A percentile compares a stretch with the other conserved stretches of the same genome.
phyloP scores from a whole-genome alignment of 108 stramenopile species.

The Chaetoceros muelleri region DNA sequence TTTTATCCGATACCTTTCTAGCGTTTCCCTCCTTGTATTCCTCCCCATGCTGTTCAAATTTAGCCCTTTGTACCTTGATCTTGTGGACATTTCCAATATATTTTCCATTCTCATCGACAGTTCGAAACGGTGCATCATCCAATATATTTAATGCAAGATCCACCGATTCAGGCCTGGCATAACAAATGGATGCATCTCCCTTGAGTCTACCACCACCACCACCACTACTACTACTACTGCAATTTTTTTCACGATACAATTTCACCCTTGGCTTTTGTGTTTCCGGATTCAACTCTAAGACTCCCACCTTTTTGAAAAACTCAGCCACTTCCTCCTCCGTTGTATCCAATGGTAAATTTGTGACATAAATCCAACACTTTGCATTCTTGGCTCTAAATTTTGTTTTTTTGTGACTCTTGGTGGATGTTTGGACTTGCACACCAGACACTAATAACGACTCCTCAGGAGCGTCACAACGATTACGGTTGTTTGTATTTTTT shows the following conservation, averaged over 20 bases:
- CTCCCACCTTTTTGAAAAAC: conserved; percentile 80
- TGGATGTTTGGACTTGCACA: conserved; percentile 10
- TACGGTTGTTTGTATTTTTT: conserved; percentile 5
- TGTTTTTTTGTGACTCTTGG: conserved; percentile 65
- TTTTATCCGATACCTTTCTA: conserved; percentile 36
- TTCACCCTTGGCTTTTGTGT: conserved; percentile 87
- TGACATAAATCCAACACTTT: conserved; percentile 73
- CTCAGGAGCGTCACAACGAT: conserved; percentile 1
- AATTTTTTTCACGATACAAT: conserved; percentile 53
- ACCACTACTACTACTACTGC: background rate
- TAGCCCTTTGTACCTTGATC: conserved; percentile 18
- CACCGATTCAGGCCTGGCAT: conserved; percentile 82
- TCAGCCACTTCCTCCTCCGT: conserved; percentile 59
- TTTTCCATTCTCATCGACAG: conserved; percentile 18
- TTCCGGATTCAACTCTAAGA: conserved; percentile 87
- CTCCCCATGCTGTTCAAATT: conserved; percentile 55
- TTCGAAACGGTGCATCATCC: conserved; percentile 49
- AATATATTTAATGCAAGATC: conserved; percentile 84
- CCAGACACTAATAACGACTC: background rate
- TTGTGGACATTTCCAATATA: background rate
- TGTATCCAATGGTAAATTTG: conserved; percentile 79
- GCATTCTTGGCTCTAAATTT: conserved; percentile 80
- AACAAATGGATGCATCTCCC: conserved; percentile 92
- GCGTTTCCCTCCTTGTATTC: conserved; percentile 12
- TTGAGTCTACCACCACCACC: conserved; percentile 43